Evolutionary conservation across 768 basidiomycete species (phyloP), one percentile per base, ranked within the genome.

Genomic region (Phlebiopsis gigantea): DNA sequence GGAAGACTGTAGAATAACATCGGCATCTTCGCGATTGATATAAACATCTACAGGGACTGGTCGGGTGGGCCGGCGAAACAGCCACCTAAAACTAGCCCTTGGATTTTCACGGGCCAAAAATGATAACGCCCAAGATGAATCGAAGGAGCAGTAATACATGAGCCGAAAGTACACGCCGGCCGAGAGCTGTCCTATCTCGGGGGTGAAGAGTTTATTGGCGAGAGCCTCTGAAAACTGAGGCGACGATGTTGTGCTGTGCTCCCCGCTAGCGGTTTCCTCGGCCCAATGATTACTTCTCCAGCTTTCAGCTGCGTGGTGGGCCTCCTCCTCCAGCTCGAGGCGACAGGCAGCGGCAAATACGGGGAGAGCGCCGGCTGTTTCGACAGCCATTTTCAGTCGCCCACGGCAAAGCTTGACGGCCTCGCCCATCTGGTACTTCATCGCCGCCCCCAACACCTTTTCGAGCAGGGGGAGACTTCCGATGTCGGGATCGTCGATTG

Each of bases 341-440:
- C 49, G 49, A 17, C 30, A 34, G 12, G 49, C 49, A 12, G 34
- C 12, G 2, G 49, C 49, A 30, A 34, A 39, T 7, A 39, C 34
- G 17, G 10, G 30, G 28, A 51, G 21, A 7, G 30, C 3, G 2
- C 30, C 5, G 4, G 5, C 30, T 26, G 46, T 15, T 19, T 7
- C 7, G 12, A 39, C n/a, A 22, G 34, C 12, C 2, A 1, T 19
- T 6, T 17, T 4, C 3, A 51, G 49, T 5, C 15, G 30, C 15
- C 21, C 4, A 15, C 42, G 22, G 6, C 6, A 8, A 15, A 57
- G 50, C 5, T 55, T 44, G 19, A 59, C 34, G 2, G 64, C 63
- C 45, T 60, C 56, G 25, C 49, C 57, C 62, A 69, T 58, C 19
- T 64, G 61, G 59, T 68, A 71, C 57, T 68, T 71, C 30, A 57